Evolutionary conservation across 2,329 filamentous ascomycete genomes (phyloP).

Genomic region (Exophiala sideris): DNA sequence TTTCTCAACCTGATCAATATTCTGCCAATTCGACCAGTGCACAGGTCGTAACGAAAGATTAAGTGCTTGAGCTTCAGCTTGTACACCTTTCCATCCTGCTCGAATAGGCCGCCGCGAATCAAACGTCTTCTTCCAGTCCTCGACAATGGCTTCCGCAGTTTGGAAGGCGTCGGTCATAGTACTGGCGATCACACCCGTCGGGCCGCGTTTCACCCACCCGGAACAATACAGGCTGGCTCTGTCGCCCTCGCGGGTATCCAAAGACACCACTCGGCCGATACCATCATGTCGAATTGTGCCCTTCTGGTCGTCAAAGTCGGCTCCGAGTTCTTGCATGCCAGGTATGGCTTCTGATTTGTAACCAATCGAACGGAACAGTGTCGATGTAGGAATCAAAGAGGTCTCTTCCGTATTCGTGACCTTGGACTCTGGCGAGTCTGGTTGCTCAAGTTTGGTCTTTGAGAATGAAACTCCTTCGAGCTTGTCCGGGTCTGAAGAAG

Average conservation of each 20-base stretch:
- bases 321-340: constrained; percentile 68
- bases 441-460: constrained; percentile 48
- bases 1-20: constrained; percentile 76
- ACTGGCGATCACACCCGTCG: constrained; percentile 90
- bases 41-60: constrained; percentile 57
- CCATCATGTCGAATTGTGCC: constrained; percentile 83
- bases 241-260: constrained; percentile 37
- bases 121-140: constrained; percentile 61
- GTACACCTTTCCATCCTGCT: constrained; percentile 75
- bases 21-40: constrained; percentile 80
- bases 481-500: constrained; percentile 41
- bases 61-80: constrained; percentile 53
- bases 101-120: constrained; percentile 30
- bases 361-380: constrained; percentile 91
- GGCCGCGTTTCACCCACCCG: constrained; percentile 93
- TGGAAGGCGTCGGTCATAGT: constrained; percentile 94
- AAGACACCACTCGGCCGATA: constrained; percentile 63
- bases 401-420: constrained; percentile 49
- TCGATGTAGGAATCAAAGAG: constrained; percentile 58
- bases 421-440: constrained; percentile 50
- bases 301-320: constrained; percentile 70
- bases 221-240: constrained; percentile 79
- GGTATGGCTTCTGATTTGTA: constrained; percentile 79
- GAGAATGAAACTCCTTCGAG: constrained; percentile 67
- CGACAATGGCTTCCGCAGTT: constrained; percentile 76